phyloP scores from a whole-genome alignment of 2,329 filamentous ascomycete genomes.

The Fusarium pilosicola region DNA sequence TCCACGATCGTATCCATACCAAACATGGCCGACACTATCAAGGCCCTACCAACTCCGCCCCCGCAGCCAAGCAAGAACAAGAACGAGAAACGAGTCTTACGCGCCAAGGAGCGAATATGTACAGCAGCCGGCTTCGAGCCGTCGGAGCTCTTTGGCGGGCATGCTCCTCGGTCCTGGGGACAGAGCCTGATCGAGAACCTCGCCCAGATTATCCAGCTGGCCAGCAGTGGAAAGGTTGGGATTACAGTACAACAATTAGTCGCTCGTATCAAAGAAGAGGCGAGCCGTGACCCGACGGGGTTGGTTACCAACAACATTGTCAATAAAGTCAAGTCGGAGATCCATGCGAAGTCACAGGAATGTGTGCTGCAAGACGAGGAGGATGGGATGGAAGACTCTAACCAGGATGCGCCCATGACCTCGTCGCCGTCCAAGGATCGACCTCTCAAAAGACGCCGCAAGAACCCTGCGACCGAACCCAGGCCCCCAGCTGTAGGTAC shows the following conservation, averaged over 20 bases:
- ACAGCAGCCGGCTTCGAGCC: background rate
- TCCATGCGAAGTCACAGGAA: background rate
- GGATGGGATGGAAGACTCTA: background rate
- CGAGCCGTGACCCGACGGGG: background rate
- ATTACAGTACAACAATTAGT: background rate
- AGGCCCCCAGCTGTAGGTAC: accelerated
- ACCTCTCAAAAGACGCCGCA: background rate
- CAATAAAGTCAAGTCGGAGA: background rate
- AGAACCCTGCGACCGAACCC: background rate
- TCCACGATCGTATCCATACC: background rate
- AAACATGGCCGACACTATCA: background rate
- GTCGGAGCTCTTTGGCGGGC: background rate
- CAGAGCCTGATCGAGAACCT: background rate
- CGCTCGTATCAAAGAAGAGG: background rate
- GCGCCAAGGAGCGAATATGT: background rate
- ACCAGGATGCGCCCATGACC: background rate
- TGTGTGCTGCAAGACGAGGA: background rate
- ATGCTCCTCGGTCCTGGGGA: background rate
- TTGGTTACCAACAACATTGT: background rate
- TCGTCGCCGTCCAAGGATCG: background rate
- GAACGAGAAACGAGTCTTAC: background rate
- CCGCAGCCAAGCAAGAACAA: background rate
- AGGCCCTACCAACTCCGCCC: background rate
- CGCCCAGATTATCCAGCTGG: background rate
- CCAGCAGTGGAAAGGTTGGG: background rate